Evolutionary conservation across 768 basidiomycete species (phyloP).

Genomic region (Psilocybe cyanescens): DNA sequence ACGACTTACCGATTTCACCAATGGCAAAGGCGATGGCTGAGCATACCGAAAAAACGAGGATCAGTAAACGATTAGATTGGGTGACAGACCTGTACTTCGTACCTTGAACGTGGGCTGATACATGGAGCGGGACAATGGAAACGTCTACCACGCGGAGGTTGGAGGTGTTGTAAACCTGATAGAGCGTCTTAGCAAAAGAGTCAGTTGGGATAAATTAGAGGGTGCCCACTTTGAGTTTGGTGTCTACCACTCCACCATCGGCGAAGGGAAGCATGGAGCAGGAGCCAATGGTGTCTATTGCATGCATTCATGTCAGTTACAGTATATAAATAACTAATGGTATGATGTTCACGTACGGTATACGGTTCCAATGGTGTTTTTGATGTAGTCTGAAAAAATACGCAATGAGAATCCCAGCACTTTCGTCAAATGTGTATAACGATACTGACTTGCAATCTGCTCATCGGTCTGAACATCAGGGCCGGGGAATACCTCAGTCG

Average conservation of each 20-base stretch:
- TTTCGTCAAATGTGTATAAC: not conserved
- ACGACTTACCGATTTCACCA: conserved; percentile 4
- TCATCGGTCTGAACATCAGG: conserved; percentile 5
- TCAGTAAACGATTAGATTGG: not conserved
- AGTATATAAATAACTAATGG: not conserved
- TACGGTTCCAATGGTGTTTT: conserved; percentile 5
- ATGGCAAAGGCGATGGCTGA: conserved; percentile 5
- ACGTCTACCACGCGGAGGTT: conserved; percentile 2
- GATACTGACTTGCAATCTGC: conserved; percentile 3
- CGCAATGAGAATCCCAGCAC: not conserved
- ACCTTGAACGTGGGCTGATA: conserved; percentile 6
- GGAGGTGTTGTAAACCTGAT: conserved; percentile 4
- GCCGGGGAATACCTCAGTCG: conserved; percentile 1
- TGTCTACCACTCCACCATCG: conserved; percentile 11
- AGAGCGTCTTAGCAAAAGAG: too few species aligned
- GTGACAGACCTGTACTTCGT: not conserved
- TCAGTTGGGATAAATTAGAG: too few species aligned
- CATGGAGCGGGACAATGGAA: conserved; percentile 6
- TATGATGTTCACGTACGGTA: conserved; percentile 9
- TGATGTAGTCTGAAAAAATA: not conserved
- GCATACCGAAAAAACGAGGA: not conserved
- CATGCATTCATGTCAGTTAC: not conserved
- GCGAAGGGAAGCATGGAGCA: conserved; percentile 12
- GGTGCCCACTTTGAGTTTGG: conserved; percentile 2
- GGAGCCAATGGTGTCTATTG: conserved; percentile 10